Conservation (phyloP, 352 stramenopile genomes). For the Salisapilia sapeloensis region DNA sequence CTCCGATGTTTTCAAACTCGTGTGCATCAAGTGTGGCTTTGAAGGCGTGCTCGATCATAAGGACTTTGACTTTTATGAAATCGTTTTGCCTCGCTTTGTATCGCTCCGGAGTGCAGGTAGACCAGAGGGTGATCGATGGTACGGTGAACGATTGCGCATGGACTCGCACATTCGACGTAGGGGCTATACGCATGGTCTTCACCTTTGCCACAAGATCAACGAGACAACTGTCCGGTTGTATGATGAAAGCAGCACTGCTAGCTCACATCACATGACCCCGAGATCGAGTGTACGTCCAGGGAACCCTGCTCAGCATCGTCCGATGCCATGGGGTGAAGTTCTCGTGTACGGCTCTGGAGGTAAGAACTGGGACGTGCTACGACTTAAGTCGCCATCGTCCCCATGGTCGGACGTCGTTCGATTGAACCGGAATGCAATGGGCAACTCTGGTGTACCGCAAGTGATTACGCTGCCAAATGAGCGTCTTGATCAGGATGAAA, state of each 20-base stretch:
- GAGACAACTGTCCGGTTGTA: slow-evolving; percentile 81
- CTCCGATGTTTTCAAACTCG: slow-evolving; percentile 55
- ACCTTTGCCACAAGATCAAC: slow-evolving; percentile 73
- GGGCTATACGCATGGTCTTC: slow-evolving; percentile 49
- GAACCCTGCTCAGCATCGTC: slow-evolving; percentile 66
- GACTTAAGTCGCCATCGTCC: slow-evolving; percentile 55
- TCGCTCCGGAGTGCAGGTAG: slow-evolving; percentile 69
- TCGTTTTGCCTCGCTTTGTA: slow-evolving; percentile 67
- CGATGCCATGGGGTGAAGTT: slow-evolving; percentile 65
- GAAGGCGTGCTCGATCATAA: slow-evolving; percentile 46
- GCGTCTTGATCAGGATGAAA: slow-evolving; percentile 29
- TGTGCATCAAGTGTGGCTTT: slow-evolving; percentile 65
- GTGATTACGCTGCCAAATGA: slow-evolving; percentile 72
- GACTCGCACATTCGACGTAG: slow-evolving; percentile 28
- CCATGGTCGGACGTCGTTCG: slow-evolving; percentile 76
- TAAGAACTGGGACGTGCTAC: slow-evolving; percentile 71
- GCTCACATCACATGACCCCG: slow-evolving; percentile 63
- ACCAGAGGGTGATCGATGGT: slow-evolving; percentile 74
- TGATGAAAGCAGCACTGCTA: slow-evolving; percentile 73
- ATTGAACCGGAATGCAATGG: slow-evolving; percentile 77
- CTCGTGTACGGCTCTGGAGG: slow-evolving; percentile 54
- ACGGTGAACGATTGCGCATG: slow-evolving; percentile 55
- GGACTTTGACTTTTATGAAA: slow-evolving; percentile 76
- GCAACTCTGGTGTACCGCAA: slow-evolving; percentile 75
- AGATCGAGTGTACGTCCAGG: too few species aligned